Conservation (phyloP, 2,329 filamentous ascomycete species). For the Trichoderma atroviride region DNA sequence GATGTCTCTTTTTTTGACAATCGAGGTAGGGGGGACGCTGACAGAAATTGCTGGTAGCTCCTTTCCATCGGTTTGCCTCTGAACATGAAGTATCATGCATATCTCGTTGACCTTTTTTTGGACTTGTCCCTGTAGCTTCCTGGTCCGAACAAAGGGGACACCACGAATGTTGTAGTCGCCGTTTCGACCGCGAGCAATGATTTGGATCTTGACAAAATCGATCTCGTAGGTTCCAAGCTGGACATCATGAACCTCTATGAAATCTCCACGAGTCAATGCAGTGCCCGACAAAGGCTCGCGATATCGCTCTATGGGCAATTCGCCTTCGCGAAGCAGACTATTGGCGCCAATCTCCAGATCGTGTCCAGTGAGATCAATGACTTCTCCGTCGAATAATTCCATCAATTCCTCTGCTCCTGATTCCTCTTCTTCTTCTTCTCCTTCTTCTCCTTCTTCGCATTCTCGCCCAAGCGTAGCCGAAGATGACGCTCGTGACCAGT, state of each 20-base stretch:
- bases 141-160: conserved; percentile 41
- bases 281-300: conserved; percentile 8
- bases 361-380: conserved; percentile 43
- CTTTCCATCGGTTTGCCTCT: conserved; percentile 42
- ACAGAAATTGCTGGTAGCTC: conserved; percentile 43
- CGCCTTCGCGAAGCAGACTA: conserved; percentile 30
- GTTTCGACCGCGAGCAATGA: conserved; percentile 40
- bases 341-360: conserved; percentile 26
- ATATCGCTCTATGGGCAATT: conserved; percentile 32
- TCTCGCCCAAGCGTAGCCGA: conserved; percentile 34
- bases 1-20: conserved; percentile 49
- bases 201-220: conserved; percentile 47
- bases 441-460: neutral
- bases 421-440: neutral
- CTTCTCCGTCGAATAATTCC: conserved; percentile 30
- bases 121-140: conserved; percentile 43
- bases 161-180: conserved; percentile 43
- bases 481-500: conserved; percentile 9
- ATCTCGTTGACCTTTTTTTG: conserved; percentile 48
- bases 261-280: conserved; percentile 32
- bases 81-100: conserved; percentile 41
- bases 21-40: conserved; percentile 44
- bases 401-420: neutral
- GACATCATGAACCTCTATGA: conserved; percentile 37
- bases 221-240: conserved; percentile 34